phyloP scores from a whole-genome alignment of 768 basidiomycete species.

The Leucogyrophana mollusca region DNA sequence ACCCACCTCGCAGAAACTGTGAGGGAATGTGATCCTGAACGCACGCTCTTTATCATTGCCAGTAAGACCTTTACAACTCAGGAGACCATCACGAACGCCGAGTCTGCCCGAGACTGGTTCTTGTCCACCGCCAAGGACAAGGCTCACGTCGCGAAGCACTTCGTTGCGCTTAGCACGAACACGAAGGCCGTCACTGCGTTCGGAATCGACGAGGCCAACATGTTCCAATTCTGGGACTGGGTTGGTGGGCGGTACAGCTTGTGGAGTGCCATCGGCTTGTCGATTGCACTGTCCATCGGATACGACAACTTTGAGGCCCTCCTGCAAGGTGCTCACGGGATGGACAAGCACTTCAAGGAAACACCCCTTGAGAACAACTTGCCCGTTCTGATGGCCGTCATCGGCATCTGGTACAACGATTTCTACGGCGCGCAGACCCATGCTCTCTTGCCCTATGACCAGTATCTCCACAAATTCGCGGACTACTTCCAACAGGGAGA shows the following conservation, averaged over 20 bases:
- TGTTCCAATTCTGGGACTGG: conserved; percentile 99
- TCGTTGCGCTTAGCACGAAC: conserved; percentile 97
- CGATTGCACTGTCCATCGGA: conserved; percentile 90
- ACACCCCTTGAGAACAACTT: conserved; percentile 87
- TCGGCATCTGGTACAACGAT: conserved; percentile 99
- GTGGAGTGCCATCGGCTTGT: conserved; percentile 97
- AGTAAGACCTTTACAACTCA: conserved; percentile 99
- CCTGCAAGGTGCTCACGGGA: conserved; percentile 89
- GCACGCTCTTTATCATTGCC: conserved; percentile 97
- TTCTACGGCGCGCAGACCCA: conserved; percentile 97
- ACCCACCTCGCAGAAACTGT: conserved; percentile 93
- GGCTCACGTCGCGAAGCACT: conserved; percentile 96
- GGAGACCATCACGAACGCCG: conserved; percentile 99
- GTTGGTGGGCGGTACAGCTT: conserved; percentile 98
- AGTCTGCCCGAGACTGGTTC: conserved; percentile 95
- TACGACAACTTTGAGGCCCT: conserved; percentile 92
- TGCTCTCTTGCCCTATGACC: conserved; percentile 94
- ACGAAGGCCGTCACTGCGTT: conserved; percentile 90
- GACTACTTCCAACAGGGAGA: conserved; percentile 99
- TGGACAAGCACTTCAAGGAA: conserved; percentile 96
- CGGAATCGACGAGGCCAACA: conserved; percentile 88
- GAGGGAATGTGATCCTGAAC: conserved; percentile 79
- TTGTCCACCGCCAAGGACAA: conserved; percentile 78
- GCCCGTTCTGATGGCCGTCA: conserved; percentile 84
- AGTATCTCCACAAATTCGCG: conserved; percentile 98